Base-by-base conservation (phyloP, 2,329 filamentous ascomycete genomes). In the Chaetomiaceae sp. region DNA sequence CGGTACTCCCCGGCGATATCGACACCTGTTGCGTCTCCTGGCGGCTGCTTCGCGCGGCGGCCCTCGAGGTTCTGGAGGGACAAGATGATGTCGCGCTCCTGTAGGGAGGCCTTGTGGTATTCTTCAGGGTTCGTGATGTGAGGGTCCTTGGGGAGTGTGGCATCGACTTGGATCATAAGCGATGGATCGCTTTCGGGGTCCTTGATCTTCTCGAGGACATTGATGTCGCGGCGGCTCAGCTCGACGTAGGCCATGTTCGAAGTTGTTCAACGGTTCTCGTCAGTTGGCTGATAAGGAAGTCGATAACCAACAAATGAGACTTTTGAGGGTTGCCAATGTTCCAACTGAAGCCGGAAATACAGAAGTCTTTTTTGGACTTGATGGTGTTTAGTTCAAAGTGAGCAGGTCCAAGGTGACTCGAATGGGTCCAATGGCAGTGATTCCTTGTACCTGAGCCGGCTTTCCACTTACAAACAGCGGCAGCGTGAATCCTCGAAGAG, bases 191-290 rank as follows among this genome's bases (percentile, higher is more conserved):
- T 74, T 58, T 85, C 81, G 1, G 81, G 81, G 50, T 85, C 80
- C 57, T 76, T 78, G 62, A 85, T 83, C 61, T 83, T 83, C 52
- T 78, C 73, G 48, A 85, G 74, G 55, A 84, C 73, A 47, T 78
- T 73, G 61, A 79, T 65, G 60, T 85, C 81, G 52, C 75, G 75
- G 37, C 64, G 68, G 60, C 74, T 82, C 47, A 84, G 68, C 12
- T 68, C 62, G 45, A 68, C 58, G 45, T 65, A 60, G 35, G 74
- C 63, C 78, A 81, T 81, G 35, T 35, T 18, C 7, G n/a, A 18
- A 5, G 19, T n/a, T 26, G 14, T 30, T 12, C 20, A 26, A 20
- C 29, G 29, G 22, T 18, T 22, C 38, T 22, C 20, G 14, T 18
- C 14, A 11, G n/a, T n/a, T 14, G 12, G 29, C n/a, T 14, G 14